Conservation (phyloP, 768 basidiomycete species). For the Suillus spraguei region DNA sequence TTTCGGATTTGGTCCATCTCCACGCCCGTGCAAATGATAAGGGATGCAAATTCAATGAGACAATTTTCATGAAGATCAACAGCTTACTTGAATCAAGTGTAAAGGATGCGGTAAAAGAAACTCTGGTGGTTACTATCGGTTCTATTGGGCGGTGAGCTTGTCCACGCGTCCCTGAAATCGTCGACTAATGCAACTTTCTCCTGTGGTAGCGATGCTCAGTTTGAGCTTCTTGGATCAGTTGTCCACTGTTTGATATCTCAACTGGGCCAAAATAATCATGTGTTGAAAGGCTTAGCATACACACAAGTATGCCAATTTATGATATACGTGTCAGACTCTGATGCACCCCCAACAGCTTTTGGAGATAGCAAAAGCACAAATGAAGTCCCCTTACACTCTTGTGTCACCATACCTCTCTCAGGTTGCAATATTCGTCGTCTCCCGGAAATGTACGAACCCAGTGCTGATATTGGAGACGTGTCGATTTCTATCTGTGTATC, state of each 20-base stretch:
- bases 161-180: background rate
- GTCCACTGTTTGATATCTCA: constrained; percentile 66
- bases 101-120: constrained; percentile 59
- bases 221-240: constrained; percentile 57
- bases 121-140: constrained; percentile 62
- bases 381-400: constrained; percentile 66
- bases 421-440: constrained; percentile 66
- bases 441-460: constrained; percentile 59
- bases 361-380: constrained; percentile 55
- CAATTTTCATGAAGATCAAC: constrained; percentile 48
- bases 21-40: constrained; percentile 38
- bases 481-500: constrained; percentile 61
- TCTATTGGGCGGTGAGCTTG: constrained; percentile 46
- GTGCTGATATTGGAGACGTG: constrained; percentile 63
- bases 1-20: constrained; percentile 50
- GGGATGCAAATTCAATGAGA: constrained; percentile 38
- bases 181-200: constrained; percentile 9
- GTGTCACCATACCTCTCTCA: constrained; percentile 69
- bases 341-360: constrained; percentile 48
- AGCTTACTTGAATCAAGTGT: constrained; percentile 45
- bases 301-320: constrained; percentile 53
- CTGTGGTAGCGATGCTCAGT: constrained; percentile 44
- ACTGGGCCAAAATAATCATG: constrained; percentile 66
- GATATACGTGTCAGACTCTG: background rate
- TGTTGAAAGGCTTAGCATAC: constrained; percentile 68